phyloP scores from a whole-genome alignment of 805 yeast species.

The Cyberlindnera xylosilytica region DNA sequence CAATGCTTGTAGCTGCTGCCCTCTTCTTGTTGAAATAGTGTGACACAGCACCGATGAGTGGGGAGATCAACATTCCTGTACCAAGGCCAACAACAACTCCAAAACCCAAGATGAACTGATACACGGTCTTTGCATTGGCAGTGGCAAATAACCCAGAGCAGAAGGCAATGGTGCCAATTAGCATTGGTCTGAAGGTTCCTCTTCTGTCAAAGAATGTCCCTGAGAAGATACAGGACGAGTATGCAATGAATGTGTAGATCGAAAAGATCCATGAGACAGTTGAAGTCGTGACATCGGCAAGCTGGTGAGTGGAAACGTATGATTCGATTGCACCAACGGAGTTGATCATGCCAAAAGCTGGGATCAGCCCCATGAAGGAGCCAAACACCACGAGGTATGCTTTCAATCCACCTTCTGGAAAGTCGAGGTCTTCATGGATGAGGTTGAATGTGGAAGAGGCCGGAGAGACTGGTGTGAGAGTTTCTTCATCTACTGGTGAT shows the following conservation, averaged over 20 bases:
- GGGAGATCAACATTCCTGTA: constrained; percentile 40
- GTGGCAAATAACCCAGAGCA: constrained; percentile 42
- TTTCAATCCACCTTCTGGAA: constrained; percentile 53
- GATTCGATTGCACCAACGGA: constrained; percentile 61
- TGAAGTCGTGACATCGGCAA: constrained; percentile 40
- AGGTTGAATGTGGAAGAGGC: constrained; percentile 7
- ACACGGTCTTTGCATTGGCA: constrained; percentile 40
- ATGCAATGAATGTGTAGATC: constrained; percentile 28
- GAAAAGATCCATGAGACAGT: constrained; percentile 57
- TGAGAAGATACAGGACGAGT: constrained; percentile 35
- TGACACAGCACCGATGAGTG: constrained; percentile 40
- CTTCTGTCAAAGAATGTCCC: constrained; percentile 45
- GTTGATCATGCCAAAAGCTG: constrained; percentile 54
- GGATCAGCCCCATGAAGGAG: constrained; percentile 49
- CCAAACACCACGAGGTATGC: constrained; percentile 57
- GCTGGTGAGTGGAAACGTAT: constrained; percentile 51
- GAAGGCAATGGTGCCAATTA: constrained; percentile 35
- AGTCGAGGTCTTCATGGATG: constrained; percentile 22
- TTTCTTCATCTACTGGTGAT: background rate
- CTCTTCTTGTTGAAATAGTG: constrained; percentile 42
- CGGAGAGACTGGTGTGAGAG: constrained; percentile 1
- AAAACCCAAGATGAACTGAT: constrained; percentile 51
- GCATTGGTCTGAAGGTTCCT: constrained; percentile 39
- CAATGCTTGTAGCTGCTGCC: constrained; percentile 43
- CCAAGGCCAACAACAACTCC: constrained; percentile 46